Evolutionary conservation across 768 basidiomycete species (phyloP).

Genomic region (Kwoniella sp.): DNA sequence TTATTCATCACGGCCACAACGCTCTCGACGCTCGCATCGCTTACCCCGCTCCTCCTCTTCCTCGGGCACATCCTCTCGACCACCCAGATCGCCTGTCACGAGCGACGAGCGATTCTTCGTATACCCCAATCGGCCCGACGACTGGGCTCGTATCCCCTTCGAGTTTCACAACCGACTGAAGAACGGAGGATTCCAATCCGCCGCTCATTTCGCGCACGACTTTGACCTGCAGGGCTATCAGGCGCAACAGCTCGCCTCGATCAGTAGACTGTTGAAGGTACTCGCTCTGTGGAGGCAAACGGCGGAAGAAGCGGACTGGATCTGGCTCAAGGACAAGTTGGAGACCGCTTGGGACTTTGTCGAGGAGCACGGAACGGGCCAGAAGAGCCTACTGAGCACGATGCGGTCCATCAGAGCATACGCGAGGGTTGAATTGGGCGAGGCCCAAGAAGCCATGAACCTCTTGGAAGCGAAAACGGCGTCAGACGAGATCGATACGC

Average conservation of each 20-base stretch:
- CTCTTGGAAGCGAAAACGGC: constrained; percentile 4
- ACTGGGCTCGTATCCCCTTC: constrained; percentile 11
- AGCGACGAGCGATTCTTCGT: constrained; percentile 12
- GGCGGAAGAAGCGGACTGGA: constrained; percentile 20
- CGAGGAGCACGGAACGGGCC: neutral
- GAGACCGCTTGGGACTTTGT: neutral
- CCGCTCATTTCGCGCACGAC: constrained; percentile 21
- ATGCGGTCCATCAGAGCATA: constrained; percentile 10
- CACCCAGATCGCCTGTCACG: constrained; percentile 3
- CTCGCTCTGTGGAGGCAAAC: constrained; percentile 14
- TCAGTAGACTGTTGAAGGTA: constrained; percentile 10
- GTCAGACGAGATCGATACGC: neutral
- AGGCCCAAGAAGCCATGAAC: constrained; percentile 9
- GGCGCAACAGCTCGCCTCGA: constrained; percentile 11
- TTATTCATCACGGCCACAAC: neutral
- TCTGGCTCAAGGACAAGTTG: constrained; percentile 15
- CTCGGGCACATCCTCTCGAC: neutral
- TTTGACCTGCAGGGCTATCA: constrained; percentile 11
- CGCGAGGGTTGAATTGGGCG: constrained; percentile 6
- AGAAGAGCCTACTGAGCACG: neutral
- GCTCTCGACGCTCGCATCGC: neutral
- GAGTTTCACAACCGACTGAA: constrained; percentile 15
- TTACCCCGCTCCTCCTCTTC: neutral
- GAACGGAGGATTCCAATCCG: constrained; percentile 22
- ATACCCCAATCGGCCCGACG: constrained; percentile 11